These are phyloP conservation scores for Torulaspora globosa DNA, from an alignment of 1,139 yeast species.

Conservation along the genomic window DNA sequence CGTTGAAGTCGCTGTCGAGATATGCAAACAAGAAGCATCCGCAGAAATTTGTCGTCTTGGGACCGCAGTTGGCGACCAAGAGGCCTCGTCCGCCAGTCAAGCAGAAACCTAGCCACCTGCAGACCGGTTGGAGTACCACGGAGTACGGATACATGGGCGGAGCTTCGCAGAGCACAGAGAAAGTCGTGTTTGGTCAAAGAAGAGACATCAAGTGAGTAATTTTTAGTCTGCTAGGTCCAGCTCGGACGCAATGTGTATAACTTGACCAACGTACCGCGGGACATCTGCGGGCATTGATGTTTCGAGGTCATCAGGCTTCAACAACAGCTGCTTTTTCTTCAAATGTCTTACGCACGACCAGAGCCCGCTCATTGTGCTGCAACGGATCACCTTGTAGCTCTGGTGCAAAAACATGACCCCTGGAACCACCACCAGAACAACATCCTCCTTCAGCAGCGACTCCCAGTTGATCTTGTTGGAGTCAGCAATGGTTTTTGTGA, in stretches of 20 bases:
- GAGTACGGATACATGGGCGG: constrained; percentile 60
- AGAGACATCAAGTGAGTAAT: constrained; percentile 40
- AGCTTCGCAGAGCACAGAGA: constrained; percentile 49
- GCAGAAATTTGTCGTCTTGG: constrained; percentile 44
- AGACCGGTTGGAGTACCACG: constrained; percentile 48
- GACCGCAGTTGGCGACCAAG: constrained; percentile 44
- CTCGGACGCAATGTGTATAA: constrained; percentile 20
- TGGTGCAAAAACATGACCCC: constrained; percentile 11
- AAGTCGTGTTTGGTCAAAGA: constrained; percentile 48
- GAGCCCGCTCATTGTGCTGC: constrained; percentile 40
- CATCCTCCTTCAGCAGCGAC: constrained; percentile 24
- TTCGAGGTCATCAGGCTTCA: constrained; percentile 35
- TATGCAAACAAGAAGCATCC: constrained; percentile 49
- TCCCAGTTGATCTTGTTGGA: constrained; percentile 24
- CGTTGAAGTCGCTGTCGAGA: constrained; percentile 70
- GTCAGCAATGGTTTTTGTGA: constrained; percentile 18
- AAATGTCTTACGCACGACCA: constrained; percentile 45
- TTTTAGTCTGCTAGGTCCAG: background rate
- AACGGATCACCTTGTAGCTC: constrained; percentile 38
- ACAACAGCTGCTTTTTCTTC: constrained; percentile 35
- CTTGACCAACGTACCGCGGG: constrained; percentile 30
- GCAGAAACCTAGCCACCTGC: constrained; percentile 34
- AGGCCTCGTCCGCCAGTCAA: constrained; percentile 40
- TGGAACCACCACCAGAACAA: constrained; percentile 28
- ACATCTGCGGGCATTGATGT: constrained; percentile 33